phyloP scores from a whole-genome alignment of 2,329 filamentous ascomycete genomes.

The Fusarium buharicum region DNA sequence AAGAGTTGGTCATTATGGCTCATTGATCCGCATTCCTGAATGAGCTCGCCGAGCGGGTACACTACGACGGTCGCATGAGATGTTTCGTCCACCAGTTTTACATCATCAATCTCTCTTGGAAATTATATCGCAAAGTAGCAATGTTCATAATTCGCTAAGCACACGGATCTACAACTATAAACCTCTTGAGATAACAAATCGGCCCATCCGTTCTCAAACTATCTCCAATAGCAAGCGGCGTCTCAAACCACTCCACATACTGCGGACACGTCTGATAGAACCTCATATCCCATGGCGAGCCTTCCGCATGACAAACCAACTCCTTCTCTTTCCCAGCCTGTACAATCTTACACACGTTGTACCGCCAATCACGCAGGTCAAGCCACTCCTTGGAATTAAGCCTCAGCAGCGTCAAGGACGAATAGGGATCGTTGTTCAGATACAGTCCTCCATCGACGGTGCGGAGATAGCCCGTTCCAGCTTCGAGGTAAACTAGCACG shows the following conservation, averaged over 20 bases:
- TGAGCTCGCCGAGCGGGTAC: slow-evolving; percentile 4
- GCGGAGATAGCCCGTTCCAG: slow-evolving; percentile 2
- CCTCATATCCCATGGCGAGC: not conserved
- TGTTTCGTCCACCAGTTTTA: not conserved
- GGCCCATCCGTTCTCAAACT: not conserved
- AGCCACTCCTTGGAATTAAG: not conserved
- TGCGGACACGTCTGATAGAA: slow-evolving; percentile 12
- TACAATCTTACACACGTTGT: slow-evolving; percentile 2
- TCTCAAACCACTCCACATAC: not conserved
- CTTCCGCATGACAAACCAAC: slow-evolving; percentile 3
- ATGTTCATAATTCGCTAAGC: not conserved
- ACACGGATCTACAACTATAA: slow-evolving; percentile 1
- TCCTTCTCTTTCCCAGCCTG: slow-evolving; percentile 1
- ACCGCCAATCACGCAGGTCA: not conserved
- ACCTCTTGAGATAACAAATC: not conserved
- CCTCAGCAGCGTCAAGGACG: not conserved
- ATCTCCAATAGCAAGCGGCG: not conserved
- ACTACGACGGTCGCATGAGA: not conserved
- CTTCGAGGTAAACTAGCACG: not conserved
- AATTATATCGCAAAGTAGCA: not conserved
- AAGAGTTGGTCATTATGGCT: slow-evolving; percentile 9
- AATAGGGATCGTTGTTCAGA: slow-evolving; percentile 1
- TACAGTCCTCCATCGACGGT: not conserved
- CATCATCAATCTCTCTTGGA: not conserved
- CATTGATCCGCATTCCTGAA: not conserved